Evolutionary conservation across 179 eudicot species (phyloP).

Genomic region (Spergularia azorica): DNA sequence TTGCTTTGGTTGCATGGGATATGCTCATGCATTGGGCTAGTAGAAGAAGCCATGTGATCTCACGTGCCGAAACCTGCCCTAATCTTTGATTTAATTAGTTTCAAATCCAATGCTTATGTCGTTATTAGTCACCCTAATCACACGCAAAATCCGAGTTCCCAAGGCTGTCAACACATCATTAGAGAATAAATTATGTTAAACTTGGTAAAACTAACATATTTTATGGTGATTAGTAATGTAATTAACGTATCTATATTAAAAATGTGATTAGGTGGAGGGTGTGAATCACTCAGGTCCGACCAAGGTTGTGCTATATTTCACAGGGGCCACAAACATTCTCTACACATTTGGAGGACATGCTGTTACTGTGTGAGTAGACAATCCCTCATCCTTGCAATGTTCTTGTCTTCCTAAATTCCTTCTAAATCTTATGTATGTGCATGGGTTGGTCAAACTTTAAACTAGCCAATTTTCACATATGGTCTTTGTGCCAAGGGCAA

Average conservation of each 20-base stretch:
- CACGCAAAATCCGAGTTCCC: slow-evolving; percentile 6
- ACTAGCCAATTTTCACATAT: not conserved
- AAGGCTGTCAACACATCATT: not conserved
- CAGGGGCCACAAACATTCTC: slow-evolving; percentile 49
- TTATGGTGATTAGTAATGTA: too few relatives aligned
- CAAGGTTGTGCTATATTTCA: slow-evolving; percentile 39
- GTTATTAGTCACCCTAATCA: slow-evolving; percentile 11
- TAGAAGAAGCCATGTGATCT: slow-evolving; percentile 21
- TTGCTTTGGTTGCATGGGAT: slow-evolving; percentile 12
- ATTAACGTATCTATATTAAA: not conserved
- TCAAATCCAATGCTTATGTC: slow-evolving; percentile 8
- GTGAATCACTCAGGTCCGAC: slow-evolving; percentile 42
- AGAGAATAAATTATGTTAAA: too few relatives aligned
- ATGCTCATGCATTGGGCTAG: slow-evolving; percentile 23
- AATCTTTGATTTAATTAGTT: slow-evolving; percentile 19
- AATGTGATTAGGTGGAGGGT: slow-evolving; percentile 34
- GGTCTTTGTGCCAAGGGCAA: slow-evolving; percentile 19
- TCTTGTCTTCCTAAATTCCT: slow-evolving; percentile 18
- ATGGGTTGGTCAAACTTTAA: slow-evolving; percentile 5
- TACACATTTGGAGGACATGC: slow-evolving; percentile 49
- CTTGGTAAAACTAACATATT: too few relatives aligned
- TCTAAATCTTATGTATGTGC: not conserved
- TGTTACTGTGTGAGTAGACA: slow-evolving; percentile 41
- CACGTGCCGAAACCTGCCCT: slow-evolving; percentile 25
- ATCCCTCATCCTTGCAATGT: slow-evolving; percentile 15